A percentile compares a stretch with the other conserved stretches of the same genome.
phyloP scores from a whole-genome alignment of 1,139 yeast genomes.

The Geotrichum macrosporum region DNA sequence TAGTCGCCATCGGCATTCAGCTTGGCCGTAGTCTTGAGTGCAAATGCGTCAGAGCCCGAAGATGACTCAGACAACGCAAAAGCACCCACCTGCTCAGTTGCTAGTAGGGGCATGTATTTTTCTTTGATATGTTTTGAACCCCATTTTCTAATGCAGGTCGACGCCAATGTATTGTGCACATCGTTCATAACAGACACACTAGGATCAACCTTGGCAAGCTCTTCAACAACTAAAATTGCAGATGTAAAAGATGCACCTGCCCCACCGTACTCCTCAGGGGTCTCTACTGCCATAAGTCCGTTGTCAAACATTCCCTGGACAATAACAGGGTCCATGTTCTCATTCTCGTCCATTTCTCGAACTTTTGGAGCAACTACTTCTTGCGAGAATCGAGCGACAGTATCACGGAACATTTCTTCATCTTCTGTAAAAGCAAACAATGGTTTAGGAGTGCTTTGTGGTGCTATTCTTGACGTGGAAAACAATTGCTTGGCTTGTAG shows the following conservation, averaged over 20 bases:
- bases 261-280: conserved; percentile 45
- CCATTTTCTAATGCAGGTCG: conserved; percentile 41
- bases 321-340: conserved; percentile 40
- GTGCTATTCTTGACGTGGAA: no score
- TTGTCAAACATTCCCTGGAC: conserved; percentile 41
- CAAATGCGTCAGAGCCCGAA: conserved; percentile 48
- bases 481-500: no score
- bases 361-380: conserved; percentile 42
- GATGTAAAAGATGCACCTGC: conserved; percentile 46
- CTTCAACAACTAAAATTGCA: conserved; percentile 45
- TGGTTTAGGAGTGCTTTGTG: no score
- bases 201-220: conserved; percentile 45
- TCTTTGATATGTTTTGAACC: conserved; percentile 40
- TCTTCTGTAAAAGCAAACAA: conserved; percentile 38
- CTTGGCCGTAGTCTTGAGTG: conserved; percentile 40
- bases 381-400: conserved; percentile 40
- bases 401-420: conserved; percentile 42
- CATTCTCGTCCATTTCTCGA: conserved; percentile 45
- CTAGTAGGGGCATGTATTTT: conserved; percentile 41
- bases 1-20: conserved; percentile 38
- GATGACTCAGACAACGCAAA: conserved; percentile 43
- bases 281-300: conserved; percentile 46
- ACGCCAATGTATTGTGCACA: conserved; percentile 45
- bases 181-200: conserved; percentile 44
- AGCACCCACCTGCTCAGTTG: conserved; percentile 40